Conservation (phyloP, 768 basidiomycete species). For the Lyophyllum decastes region DNA sequence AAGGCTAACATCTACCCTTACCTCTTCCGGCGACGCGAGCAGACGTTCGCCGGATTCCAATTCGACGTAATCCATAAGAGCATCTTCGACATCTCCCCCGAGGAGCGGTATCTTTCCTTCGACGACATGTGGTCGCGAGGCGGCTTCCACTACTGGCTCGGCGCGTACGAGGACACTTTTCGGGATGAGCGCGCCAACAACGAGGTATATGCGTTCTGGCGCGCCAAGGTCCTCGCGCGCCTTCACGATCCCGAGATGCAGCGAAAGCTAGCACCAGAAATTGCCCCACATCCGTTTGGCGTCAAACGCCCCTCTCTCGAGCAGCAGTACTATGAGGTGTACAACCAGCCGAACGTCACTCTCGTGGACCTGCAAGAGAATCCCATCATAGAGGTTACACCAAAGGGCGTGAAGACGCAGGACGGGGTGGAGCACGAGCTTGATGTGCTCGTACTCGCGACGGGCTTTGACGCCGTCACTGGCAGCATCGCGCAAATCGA, state of each 20-base stretch:
- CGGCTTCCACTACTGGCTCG: constrained; percentile 22
- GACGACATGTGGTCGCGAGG: constrained; percentile 23
- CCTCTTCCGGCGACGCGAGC: constrained; percentile 18
- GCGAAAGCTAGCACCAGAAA: constrained; percentile 24
- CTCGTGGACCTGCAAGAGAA: constrained; percentile 23
- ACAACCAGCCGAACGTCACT: constrained; percentile 23
- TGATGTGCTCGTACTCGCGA: constrained; percentile 24
- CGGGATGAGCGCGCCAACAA: constrained; percentile 19
- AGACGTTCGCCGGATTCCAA: constrained; percentile 21
- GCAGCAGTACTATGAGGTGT: constrained; percentile 24
- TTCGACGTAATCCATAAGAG: constrained; percentile 13
- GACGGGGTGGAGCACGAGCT: constrained; percentile 22
- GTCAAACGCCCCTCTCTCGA: constrained; percentile 23
- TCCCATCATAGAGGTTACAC: constrained; percentile 21
- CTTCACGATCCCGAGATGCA: constrained; percentile 19
- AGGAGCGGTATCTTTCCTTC: constrained; percentile 21
- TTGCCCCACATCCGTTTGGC: constrained; percentile 26
- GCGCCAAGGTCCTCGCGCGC: constrained; percentile 20
- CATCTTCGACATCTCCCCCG: constrained; percentile 15
- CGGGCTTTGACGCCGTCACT: constrained; percentile 26
- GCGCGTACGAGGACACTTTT: constrained; percentile 16
- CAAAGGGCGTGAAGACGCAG: constrained; percentile 18
- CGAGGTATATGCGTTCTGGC: constrained; percentile 25
- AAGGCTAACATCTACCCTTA: constrained; percentile 20
- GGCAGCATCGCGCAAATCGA: constrained; percentile 23